A percentile compares a stretch with the other conserved stretches of the same genome.
These are phyloP conservation scores for Boeremia exigua DNA, from an alignment of 2,329 filamentous ascomycete genomes.

Conservation along the genomic window DNA sequence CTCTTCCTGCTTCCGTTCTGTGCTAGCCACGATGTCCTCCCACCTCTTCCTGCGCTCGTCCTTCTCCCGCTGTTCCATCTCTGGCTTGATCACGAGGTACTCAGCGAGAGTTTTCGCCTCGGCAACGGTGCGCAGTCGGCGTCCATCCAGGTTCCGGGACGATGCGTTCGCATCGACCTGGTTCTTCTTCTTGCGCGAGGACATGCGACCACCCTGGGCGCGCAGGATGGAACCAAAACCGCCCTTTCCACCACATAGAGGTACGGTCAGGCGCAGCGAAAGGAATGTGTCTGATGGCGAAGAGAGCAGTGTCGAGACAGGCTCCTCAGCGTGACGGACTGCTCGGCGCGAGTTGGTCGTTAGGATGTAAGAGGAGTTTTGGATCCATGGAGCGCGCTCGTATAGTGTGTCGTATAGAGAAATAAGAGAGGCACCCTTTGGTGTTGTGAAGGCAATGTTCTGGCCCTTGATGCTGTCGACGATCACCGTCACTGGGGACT, in stretches of 20 bases:
- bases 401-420: conserved; percentile 70
- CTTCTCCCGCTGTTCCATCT: conserved; percentile 95
- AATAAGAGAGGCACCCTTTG: conserved; percentile 68
- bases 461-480: conserved; percentile 85
- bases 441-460: conserved; percentile 80
- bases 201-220: conserved; percentile 97
- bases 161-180: conserved; percentile 86
- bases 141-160: conserved; percentile 90
- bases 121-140: conserved; percentile 86
- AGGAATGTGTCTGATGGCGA: conserved; percentile 70
- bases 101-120: conserved; percentile 96
- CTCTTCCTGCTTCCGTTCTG: conserved; percentile 84
- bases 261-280: conserved; percentile 78
- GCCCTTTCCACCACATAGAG: conserved; percentile 91
- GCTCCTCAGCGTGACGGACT: conserved; percentile 61
- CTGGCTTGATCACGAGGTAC: conserved; percentile 92
- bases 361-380: conserved; percentile 69
- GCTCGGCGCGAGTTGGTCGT: conserved; percentile 82
- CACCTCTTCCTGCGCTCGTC: conserved; percentile 83
- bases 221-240: conserved; percentile 97
- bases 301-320: conserved; percentile 68
- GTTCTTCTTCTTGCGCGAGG: conserved; percentile 86
- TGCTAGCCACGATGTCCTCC: conserved; percentile 85
- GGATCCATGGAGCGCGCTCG: conserved; percentile 64
- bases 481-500: conserved; percentile 62